Percentiles rank a stretch among this genome's conserved stretches.
Evolutionary conservation across 768 basidiomycete genomes (phyloP).

Genomic region (Lyophyllum decastes): DNA sequence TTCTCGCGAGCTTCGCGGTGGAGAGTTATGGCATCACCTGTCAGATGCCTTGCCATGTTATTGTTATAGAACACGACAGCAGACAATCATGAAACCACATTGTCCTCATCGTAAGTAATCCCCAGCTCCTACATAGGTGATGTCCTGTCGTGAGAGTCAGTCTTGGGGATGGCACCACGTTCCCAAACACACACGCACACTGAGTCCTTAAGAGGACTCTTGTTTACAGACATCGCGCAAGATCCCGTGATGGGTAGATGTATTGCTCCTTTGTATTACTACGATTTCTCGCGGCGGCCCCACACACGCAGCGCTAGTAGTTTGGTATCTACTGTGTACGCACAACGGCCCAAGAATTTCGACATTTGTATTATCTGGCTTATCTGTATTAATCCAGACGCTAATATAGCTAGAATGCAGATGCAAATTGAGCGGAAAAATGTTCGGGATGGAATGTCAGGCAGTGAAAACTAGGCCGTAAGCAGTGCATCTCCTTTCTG

Average conservation of each 20-base stretch:
- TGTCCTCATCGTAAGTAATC: too few species aligned
- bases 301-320: neutral
- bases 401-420: neutral
- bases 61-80: neutral
- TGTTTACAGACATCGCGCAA: neutral
- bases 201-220: neutral
- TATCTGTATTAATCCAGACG: too few species aligned
- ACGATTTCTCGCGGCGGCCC: neutral
- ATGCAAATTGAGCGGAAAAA: neutral
- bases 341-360: neutral
- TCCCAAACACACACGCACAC: neutral
- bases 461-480: neutral
- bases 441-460: neutral
- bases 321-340: neutral
- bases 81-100: neutral
- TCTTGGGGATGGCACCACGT: neutral
- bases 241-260: neutral
- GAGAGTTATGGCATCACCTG: slow-evolving; percentile 3
- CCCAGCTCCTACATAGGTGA: too few species aligned
- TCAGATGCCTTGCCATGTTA: neutral
- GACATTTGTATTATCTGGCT: neutral
- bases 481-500: neutral
- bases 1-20: slow-evolving; percentile 8
- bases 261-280: neutral
- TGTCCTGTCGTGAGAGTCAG: neutral